Base-by-base conservation (phyloP, 345 rosid species). In the Cochlearia excelsa region DNA sequence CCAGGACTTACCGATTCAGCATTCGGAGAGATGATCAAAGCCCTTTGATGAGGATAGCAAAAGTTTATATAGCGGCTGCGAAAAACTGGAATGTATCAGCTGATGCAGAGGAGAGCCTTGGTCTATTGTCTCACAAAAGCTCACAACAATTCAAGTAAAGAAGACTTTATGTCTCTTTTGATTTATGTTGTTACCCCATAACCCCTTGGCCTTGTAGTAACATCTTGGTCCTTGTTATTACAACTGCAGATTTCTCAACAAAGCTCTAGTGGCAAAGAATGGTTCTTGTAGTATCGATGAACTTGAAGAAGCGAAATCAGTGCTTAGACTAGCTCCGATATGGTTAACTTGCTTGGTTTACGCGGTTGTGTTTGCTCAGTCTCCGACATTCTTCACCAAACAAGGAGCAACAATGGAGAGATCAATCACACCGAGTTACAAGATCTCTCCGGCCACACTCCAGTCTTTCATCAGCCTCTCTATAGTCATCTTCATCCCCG, bases 361-460 rank as follows among this genome's bases (percentile, higher is more conserved):
- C 23, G 84, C 80, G 28, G 61, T 81, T 54, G 79, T 79, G 16
- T 75, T 61, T 73, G 73, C 84, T n/a, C 90, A 84, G 69, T 46
- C 77, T 29, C 33, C 71, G 23, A 84, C 90, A 31, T 84, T 79
- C 77, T 84, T 79, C 9, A 84, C 86, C 9, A 84, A 78, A 49
- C 90, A 84, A 73, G 90, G 86, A 28, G 77, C 69, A 4, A 84
- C 86, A 8, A 72, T 84, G 86, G 83, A 84, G 73, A 73, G 84
- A 73, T 33, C 74, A 29, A 59, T 81, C 39, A 37, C 72, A 30
- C 65, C 73, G 0, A 49, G 67, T 39, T 63, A 77, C 39, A 41
- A 65, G 33, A 46, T 81, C 35, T 75, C 90, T 38, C 78, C 90
- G 0, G 84, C 90, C 3, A 62, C 84, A 0, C 84, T 84, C 39